Conservation (phyloP, 148 eudicot genomes). For the Camellia granthamiana region DNA sequence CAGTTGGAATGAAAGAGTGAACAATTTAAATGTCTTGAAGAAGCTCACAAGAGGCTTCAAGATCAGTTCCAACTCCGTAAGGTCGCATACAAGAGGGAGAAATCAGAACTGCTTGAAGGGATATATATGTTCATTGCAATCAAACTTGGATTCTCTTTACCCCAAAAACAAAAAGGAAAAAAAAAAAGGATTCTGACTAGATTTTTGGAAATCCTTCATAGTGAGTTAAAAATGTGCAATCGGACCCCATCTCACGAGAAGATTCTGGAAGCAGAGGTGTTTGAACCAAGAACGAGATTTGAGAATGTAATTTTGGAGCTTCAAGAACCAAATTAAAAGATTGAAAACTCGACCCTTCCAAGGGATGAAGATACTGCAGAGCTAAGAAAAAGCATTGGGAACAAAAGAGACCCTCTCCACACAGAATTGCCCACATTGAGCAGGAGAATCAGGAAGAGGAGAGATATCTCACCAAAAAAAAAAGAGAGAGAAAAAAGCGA, state of each 20-base stretch:
- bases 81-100: constrained; percentile 58
- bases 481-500: constrained; percentile 31
- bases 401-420: constrained; percentile 45
- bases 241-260: constrained; percentile 67
- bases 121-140: constrained; percentile 40
- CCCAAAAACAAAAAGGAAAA: too few relatives aligned
- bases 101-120: constrained; percentile 48
- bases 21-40: constrained; percentile 76
- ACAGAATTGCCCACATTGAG: constrained; percentile 52
- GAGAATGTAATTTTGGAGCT: constrained; percentile 50
- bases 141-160: neutral
- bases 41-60: constrained; percentile 62
- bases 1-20: constrained; percentile 74
- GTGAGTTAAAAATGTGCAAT: constrained; percentile 53
- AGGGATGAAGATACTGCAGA: constrained; percentile 64
- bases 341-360: constrained; percentile 45
- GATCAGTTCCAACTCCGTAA: constrained; percentile 45
- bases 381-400: constrained; percentile 42
- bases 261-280: constrained; percentile 52
- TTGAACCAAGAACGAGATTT: constrained; percentile 50
- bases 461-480: constrained; percentile 23
- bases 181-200: constrained; percentile 42
- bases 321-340: constrained; percentile 45
- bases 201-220: constrained; percentile 49
- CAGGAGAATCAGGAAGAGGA: constrained; percentile 62